Evolutionary conservation across 345 rosid genomes (phyloP), one percentile per base, ranked within the genome.

Genomic region (Eutrema heterophyllum): DNA sequence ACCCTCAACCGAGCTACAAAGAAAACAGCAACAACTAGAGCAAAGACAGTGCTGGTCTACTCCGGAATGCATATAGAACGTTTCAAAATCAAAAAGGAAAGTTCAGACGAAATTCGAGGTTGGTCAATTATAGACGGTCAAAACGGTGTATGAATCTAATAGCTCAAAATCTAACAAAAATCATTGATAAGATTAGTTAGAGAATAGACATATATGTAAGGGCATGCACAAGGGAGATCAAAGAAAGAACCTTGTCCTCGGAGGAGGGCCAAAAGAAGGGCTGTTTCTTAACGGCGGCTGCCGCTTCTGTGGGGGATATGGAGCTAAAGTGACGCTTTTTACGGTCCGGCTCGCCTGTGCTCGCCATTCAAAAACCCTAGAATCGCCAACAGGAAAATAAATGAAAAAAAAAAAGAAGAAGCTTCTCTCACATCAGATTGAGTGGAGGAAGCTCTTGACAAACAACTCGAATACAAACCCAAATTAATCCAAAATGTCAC

Each of bases 321-420:
- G 97, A 83, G 87, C 81, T 84, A 61, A 93, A 81, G 79, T 84
- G 96, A 62, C 92, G 92, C 84, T 88, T 81, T 78, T 91, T 93
- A 61, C 96, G 85, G 79, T 91, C 98, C 1, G 97, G 91, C 81
- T 93, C 97, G 29, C 89, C 98, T 8, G 91, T 84, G 81, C 96
- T 93, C 86, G 89, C 97, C 98, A 93, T 93, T 71, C 51, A 67
- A 45, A 78, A 81, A 78, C 85, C 84, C 85, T 85, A 80, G 45
- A 76, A 49, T 66, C 75, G 14, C 70, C 73, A 62, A 67, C 54
- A 49, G 41, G 56, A 38, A n/a, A 51, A 21, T 1, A 21, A 21
- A 21, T 21, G 24, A 0, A 21, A 21, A 21, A 14, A 55, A 24
- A 27, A 36, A 32, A 12, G 33, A 32, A 12, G 33, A 50, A 76